Percentiles rank a stretch among this genome's conserved stretches.
Evolutionary conservation across 2,329 filamentous ascomycete species (phyloP).

Genomic region (Nothopassalora personata): DNA sequence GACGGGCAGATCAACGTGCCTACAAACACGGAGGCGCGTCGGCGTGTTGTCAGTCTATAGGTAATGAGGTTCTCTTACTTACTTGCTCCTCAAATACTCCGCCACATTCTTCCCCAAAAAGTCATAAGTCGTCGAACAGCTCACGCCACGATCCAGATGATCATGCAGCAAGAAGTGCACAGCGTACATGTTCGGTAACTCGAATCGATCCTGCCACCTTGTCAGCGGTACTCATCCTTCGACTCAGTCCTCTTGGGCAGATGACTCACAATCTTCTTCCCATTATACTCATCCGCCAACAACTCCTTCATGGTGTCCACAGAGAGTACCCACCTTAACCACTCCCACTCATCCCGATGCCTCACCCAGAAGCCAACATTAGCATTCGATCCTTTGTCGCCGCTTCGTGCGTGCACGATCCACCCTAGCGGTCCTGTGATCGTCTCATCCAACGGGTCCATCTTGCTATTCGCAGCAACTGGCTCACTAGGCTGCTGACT

Average conservation of each 20-base stretch:
- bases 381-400: constrained; percentile 33
- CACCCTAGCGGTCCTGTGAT: constrained; percentile 35
- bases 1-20: constrained; percentile 24
- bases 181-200: constrained; percentile 30
- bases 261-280: constrained; percentile 30
- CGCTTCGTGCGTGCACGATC: constrained; percentile 32
- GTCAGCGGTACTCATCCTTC: neutral
- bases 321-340: constrained; percentile 29
- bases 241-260: too few relatives aligned
- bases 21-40: neutral
- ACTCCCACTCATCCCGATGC: constrained; percentile 30
- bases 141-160: constrained; percentile 32
- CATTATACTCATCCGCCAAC: constrained; percentile 32
- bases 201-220: constrained; percentile 27
- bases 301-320: constrained; percentile 25
- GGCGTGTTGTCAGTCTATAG: neutral
- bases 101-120: constrained; percentile 33
- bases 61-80: constrained; percentile 3
- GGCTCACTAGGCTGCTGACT: constrained; percentile 34
- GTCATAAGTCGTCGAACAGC: constrained; percentile 29
- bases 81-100: constrained; percentile 28
- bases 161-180: constrained; percentile 34
- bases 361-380: constrained; percentile 41
- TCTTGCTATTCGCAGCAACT: constrained; percentile 5
- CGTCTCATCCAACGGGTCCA: constrained; percentile 33